Evolutionary conservation across 1,284 basidiomycete species (phyloP).

Genomic region (Leccinum pseudoinsigne): DNA sequence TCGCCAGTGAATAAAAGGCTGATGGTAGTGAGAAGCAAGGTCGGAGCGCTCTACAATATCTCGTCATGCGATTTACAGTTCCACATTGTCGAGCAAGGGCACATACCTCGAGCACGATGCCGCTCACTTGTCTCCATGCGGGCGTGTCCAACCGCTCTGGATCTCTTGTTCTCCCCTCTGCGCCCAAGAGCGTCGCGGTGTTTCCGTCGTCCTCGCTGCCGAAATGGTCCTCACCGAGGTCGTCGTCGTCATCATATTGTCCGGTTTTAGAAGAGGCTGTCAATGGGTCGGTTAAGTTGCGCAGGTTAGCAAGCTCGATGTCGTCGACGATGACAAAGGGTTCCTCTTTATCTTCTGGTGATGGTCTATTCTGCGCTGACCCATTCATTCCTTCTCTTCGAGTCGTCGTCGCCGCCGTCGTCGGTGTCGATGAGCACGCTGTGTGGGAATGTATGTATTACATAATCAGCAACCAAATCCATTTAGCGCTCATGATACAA

Average conservation of each 20-base stretch:
- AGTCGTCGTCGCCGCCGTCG: slow-evolving; percentile 12
- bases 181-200: slow-evolving; percentile 37
- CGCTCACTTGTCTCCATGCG: slow-evolving; percentile 52
- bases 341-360: neutral
- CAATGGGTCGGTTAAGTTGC: slow-evolving; percentile 32
- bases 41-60: slow-evolving; percentile 62
- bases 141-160: slow-evolving; percentile 19
- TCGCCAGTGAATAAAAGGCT: slow-evolving; percentile 88
- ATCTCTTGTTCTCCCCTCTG: slow-evolving; percentile 28
- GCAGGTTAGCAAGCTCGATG: slow-evolving; percentile 40
- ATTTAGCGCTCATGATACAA: slow-evolving; percentile 31
- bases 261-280: slow-evolving; percentile 26
- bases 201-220: slow-evolving; percentile 30
- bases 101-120: slow-evolving; percentile 67
- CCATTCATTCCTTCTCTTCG: slow-evolving; percentile 11
- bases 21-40: slow-evolving; percentile 68
- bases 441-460: slow-evolving; percentile 32
- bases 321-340: slow-evolving; percentile 13
- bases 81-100: neutral
- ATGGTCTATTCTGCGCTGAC: slow-evolving; percentile 5
- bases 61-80: slow-evolving; percentile 7
- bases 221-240: neutral
- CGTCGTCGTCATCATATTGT: slow-evolving; percentile 9
- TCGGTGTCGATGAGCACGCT: slow-evolving; percentile 10
- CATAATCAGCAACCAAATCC: slow-evolving; percentile 32